Evolutionary conservation across 805 yeast genomes (phyloP), one percentile per base, ranked within the genome.

Genomic region (Candida tallmaniae): DNA sequence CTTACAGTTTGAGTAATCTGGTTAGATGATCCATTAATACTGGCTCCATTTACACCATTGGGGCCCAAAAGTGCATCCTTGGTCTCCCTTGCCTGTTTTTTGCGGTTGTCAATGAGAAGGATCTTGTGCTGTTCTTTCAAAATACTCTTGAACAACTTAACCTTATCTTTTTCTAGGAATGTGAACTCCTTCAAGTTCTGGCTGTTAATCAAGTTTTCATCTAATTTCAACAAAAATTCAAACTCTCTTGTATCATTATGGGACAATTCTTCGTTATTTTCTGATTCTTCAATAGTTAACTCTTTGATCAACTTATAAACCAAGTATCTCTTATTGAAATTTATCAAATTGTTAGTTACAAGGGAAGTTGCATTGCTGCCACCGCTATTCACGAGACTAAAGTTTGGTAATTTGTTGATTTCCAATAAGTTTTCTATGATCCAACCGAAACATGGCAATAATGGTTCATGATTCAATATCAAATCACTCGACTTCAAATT

Each of bases 371-470:
- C n/a, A n/a, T n/a, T n/a, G n/a, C n/a, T n/a, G n/a, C n/a, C n/a
- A n/a, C n/a, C n/a, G n/a, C n/a, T n/a, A n/a, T n/a, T n/a, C n/a
- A n/a, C n/a, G n/a, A n/a, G n/a, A 33, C 81, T 74, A 76, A 78
- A 83, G 48, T 83, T 84, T 13, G 96, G 95, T 33, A 87, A 79
- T 34, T 47, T 57, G 40, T 62, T 62, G 8, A 60, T 47, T 50
- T 85, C 95, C 35, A 88, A 53, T 42, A 90, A 61, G 41, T 94
- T 77, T 47, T 83, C 90, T 16, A 83, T 65, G 32, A 87, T 67
- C 97, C 97, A 90, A 8, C 97, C 97, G 39, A 87, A 76, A 50
- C 96, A 89, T 2, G 95, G 93, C 5, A 87, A 75, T 32, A 85
- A 60, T 0, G 79, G 70, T 35, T 69, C 67, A 38, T 55, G 42